phyloP scores from a whole-genome alignment of 2,329 filamentous ascomycete species.

The Exutisphaerella laricina region DNA sequence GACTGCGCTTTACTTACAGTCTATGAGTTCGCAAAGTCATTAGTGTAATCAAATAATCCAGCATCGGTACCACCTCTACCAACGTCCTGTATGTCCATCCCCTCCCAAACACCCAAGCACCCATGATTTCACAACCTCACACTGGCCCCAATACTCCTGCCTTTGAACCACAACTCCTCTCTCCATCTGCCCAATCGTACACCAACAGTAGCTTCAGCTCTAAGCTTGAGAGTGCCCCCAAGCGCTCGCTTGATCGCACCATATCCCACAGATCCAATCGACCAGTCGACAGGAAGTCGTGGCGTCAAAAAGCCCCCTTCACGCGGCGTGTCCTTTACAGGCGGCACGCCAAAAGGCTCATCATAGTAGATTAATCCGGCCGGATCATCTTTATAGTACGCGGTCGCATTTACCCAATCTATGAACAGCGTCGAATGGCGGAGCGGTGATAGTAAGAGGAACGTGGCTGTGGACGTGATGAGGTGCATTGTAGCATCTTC shows the following conservation, averaged over 20 bases:
- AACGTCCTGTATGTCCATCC: too few relatives aligned
- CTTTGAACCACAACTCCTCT: conserved; percentile 55
- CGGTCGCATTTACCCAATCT: conserved; percentile 74
- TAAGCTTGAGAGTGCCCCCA: conserved; percentile 71
- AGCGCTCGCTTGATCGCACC: conserved; percentile 73
- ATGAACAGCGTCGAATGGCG: conserved; percentile 67
- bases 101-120: too few relatives aligned
- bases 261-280: conserved; percentile 70
- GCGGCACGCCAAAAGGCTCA: conserved; percentile 68
- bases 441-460: conserved; percentile 76
- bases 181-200: conserved; percentile 69
- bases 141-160: conserved; percentile 43
- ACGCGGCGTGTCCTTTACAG: conserved; percentile 34
- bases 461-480: conserved; percentile 77
- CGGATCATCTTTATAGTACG: conserved; percentile 66
- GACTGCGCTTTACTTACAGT: too few relatives aligned
- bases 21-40: too few relatives aligned
- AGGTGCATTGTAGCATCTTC: conserved; percentile 80
- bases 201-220: conserved; percentile 69
- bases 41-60: too few relatives aligned
- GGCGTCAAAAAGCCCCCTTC: conserved; percentile 64
- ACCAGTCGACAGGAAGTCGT: conserved; percentile 75
- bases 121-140: conserved; percentile 42
- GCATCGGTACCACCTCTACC: too few relatives aligned
- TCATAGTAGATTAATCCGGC: conserved; percentile 74